A percentile compares a stretch with the other conserved stretches of the same genome.
Evolutionary conservation across 2,329 filamentous ascomycete species (phyloP).

Genomic region (Aspergillus novofumigatus): DNA sequence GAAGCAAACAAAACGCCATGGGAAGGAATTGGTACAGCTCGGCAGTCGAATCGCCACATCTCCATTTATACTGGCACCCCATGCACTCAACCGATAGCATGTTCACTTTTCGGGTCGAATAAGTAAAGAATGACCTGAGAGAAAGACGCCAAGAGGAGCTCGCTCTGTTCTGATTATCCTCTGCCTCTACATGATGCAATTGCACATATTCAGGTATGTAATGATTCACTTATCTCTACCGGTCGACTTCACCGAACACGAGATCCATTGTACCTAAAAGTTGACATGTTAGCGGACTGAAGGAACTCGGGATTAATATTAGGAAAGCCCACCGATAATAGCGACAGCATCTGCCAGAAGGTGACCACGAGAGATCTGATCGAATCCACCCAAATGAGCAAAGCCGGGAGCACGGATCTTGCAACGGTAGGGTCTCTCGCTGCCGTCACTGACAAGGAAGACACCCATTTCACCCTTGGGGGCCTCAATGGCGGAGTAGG

Average conservation of each 20-base stretch:
- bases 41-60: slow-evolving; percentile 4
- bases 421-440: slow-evolving; percentile 93
- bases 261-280: slow-evolving; percentile 67
- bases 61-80: slow-evolving; percentile 10
- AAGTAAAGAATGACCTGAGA: background rate
- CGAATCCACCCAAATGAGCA: slow-evolving; percentile 89
- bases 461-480: slow-evolving; percentile 99
- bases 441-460: slow-evolving; percentile 91
- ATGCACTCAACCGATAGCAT: background rate
- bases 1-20: slow-evolving; percentile 34
- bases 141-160: background rate
- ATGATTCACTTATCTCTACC: slow-evolving; percentile 34
- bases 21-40: slow-evolving; percentile 20
- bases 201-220: background rate
- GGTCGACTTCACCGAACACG: slow-evolving; percentile 71
- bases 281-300: slow-evolving; percentile 12
- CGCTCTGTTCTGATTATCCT: background rate
- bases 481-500: slow-evolving; percentile 97
- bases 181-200: background rate
- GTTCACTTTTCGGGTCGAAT: background rate
- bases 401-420: slow-evolving; percentile 97
- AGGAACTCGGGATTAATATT: background rate
- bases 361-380: slow-evolving; percentile 89
- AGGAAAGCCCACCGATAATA: slow-evolving; percentile 64
- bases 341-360: slow-evolving; percentile 94